These are phyloP conservation scores for Chiua sp. DNA, from an alignment of 1,284 basidiomycete species.

Conservation along the genomic window DNA sequence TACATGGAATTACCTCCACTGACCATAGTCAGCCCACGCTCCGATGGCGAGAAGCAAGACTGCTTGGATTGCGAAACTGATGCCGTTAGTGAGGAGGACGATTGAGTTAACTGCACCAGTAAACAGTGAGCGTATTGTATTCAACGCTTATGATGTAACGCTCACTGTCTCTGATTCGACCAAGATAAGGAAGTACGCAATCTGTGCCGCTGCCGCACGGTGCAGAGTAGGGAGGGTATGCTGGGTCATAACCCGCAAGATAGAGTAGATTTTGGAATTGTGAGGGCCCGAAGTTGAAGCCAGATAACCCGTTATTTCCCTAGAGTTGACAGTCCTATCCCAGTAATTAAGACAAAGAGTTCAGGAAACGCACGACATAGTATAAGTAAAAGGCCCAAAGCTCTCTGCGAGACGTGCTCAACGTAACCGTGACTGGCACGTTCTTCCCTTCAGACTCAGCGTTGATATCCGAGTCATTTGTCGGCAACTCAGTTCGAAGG, in stretches of 20 bases:
- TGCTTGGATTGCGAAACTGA: slow-evolving; percentile 76
- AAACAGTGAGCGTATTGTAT: background rate
- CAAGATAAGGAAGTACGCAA: slow-evolving; percentile 72
- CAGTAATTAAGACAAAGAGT: background rate
- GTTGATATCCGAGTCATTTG: background rate
- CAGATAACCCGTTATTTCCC: slow-evolving; percentile 75
- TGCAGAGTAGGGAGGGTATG: slow-evolving; percentile 55
- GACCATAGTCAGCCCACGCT: slow-evolving; percentile 81
- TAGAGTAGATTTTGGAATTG: slow-evolving; percentile 80
- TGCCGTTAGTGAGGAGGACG: slow-evolving; percentile 76
- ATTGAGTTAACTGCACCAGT: slow-evolving; percentile 69
- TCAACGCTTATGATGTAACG: slow-evolving; percentile 8
- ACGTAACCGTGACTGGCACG: too few species aligned
- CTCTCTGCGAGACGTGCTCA: slow-evolving; percentile 57
- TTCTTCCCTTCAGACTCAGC: background rate
- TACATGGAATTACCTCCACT: slow-evolving; percentile 57
- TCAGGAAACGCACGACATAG: slow-evolving; percentile 52
- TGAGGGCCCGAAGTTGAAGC: slow-evolving; percentile 78
- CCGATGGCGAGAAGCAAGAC: slow-evolving; percentile 67
- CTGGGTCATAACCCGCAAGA: slow-evolving; percentile 72
- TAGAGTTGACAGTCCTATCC: slow-evolving; percentile 13
- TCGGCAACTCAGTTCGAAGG: background rate
- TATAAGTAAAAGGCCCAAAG: slow-evolving; percentile 78
- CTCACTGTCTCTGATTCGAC: slow-evolving; percentile 64
- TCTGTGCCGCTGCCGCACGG: slow-evolving; percentile 54